phyloP scores from a whole-genome alignment of 2,329 filamentous ascomycete species.

The Aspergillus sp. region DNA sequence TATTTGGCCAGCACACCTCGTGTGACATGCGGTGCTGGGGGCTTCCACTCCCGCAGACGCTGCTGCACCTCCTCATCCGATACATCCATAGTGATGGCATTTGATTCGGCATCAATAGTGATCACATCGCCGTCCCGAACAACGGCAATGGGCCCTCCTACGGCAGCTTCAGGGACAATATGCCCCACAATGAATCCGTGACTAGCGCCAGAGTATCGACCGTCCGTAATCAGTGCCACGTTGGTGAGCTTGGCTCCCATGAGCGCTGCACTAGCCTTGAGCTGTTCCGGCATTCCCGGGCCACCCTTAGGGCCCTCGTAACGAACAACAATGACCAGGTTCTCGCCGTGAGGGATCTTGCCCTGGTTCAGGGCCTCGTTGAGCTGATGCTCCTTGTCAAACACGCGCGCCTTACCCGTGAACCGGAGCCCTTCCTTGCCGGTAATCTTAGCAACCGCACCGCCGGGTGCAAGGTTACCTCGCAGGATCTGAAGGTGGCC shows the following conservation, averaged over 20 bases:
- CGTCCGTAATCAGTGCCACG: constrained; percentile 88
- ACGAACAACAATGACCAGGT: constrained; percentile 84
- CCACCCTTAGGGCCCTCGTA: constrained; percentile 94
- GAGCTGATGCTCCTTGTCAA: constrained; percentile 80
- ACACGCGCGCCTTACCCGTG: constrained; percentile 77
- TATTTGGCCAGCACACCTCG: constrained; percentile 90
- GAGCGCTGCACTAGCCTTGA: constrained; percentile 83
- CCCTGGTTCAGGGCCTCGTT: constrained; percentile 72
- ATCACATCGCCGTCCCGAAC: constrained; percentile 79
- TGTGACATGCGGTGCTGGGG: constrained; percentile 71
- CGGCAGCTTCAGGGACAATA: constrained; percentile 85
- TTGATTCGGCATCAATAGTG: constrained; percentile 81
- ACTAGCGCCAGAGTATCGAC: constrained; percentile 81
- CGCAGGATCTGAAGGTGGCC: constrained; percentile 87
- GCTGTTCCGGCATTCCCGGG: constrained; percentile 93
- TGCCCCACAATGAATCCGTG: constrained; percentile 95
- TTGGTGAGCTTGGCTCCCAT: constrained; percentile 90
- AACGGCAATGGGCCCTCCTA: constrained; percentile 83
- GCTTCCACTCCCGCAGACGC: constrained; percentile 67
- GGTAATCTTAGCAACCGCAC: constrained; percentile 93
- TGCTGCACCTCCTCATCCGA: constrained; percentile 68
- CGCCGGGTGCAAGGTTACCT: constrained; percentile 84
- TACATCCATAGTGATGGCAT: constrained; percentile 71
- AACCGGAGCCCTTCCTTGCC: constrained; percentile 89
- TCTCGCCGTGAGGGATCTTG: constrained; percentile 71